Percentiles rank a stretch among this genome's conserved stretches.
These are phyloP conservation scores for Auriscalpium orientale DNA, from an alignment of 768 basidiomycete species.

Conservation along the genomic window DNA sequence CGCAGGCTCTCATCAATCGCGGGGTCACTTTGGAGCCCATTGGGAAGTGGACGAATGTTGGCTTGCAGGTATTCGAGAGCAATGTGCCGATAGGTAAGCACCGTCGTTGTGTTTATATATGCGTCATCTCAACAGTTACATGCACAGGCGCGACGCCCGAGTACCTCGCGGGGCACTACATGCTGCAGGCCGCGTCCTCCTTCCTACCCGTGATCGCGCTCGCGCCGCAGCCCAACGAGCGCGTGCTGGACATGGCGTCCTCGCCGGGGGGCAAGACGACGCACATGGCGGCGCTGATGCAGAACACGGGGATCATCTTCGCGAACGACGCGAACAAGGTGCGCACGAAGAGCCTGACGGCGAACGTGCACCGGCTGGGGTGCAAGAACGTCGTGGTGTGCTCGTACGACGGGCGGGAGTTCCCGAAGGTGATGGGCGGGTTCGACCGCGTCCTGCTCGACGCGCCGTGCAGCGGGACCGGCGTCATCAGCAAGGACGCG, in stretches of 20 bases:
- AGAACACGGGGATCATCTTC: constrained; percentile 96
- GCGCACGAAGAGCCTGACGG: constrained; percentile 92
- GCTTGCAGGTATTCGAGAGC: constrained; percentile 96
- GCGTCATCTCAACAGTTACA: constrained; percentile 1
- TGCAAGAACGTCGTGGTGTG: constrained; percentile 98
- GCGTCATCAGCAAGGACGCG: constrained; percentile 95
- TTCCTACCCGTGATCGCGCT: constrained; percentile 99
- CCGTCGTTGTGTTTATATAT: neutral
- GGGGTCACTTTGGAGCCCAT: constrained; percentile 98
- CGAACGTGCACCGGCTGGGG: constrained; percentile 93
- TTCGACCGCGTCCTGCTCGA: constrained; percentile 97
- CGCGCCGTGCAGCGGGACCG: constrained; percentile 96
- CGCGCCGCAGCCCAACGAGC: constrained; percentile 84
- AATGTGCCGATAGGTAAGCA: constrained; percentile 80
- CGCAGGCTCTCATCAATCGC: constrained; percentile 87
- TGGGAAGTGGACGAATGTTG: constrained; percentile 99
- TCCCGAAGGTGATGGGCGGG: constrained; percentile 97
- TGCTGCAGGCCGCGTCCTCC: constrained; percentile 98
- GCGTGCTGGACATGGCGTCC: constrained; percentile 96
- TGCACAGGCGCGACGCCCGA: constrained; percentile 85
- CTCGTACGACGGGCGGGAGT: constrained; percentile 95
- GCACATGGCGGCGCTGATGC: constrained; percentile 92
- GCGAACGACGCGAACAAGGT: constrained; percentile 95
- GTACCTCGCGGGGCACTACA: constrained; percentile 98
- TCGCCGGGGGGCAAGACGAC: constrained; percentile 98